These are phyloP conservation scores for Podospora didyma DNA, from an alignment of 495 filamentous ascomycete species.

Conservation along the genomic window DNA sequence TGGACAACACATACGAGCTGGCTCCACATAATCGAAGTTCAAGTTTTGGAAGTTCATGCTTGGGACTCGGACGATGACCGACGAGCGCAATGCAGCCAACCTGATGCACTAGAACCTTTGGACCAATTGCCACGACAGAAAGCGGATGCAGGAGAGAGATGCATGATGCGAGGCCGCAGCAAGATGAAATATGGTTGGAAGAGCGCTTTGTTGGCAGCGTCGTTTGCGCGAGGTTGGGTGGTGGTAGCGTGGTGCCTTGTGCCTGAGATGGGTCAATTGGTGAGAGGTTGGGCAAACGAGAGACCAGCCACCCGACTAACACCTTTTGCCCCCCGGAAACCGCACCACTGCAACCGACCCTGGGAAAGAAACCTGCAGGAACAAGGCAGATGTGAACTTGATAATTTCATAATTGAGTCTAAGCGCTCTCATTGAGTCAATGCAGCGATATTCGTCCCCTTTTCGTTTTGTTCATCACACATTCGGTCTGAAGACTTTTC, in stretches of 20 bases:
- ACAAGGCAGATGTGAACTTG: not conserved
- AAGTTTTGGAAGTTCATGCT: conserved; percentile 24
- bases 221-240: conserved; percentile 14
- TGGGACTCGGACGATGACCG: not conserved
- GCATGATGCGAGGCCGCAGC: conserved; percentile 17
- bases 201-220: not conserved
- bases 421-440: not conserved
- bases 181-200: conserved; percentile 22
- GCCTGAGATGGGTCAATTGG: not conserved
- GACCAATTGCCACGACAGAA: conserved; percentile 20
- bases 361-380: not conserved
- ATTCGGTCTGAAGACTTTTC: not conserved
- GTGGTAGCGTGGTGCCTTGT: not conserved
- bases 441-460: not conserved
- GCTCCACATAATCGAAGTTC: conserved; percentile 27
- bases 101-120: conserved; percentile 14
- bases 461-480: not conserved
- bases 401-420: too few species aligned
- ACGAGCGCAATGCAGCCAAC: conserved; percentile 4
- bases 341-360: not conserved
- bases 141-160: conserved; percentile 18
- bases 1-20: conserved; percentile 21
- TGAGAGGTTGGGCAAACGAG: not conserved
- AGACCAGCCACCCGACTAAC: not conserved
- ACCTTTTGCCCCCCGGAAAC: not conserved